Evolutionary conservation across 495 filamentous ascomycete genomes (phyloP).

Genomic region (Extremus antarcticus): DNA sequence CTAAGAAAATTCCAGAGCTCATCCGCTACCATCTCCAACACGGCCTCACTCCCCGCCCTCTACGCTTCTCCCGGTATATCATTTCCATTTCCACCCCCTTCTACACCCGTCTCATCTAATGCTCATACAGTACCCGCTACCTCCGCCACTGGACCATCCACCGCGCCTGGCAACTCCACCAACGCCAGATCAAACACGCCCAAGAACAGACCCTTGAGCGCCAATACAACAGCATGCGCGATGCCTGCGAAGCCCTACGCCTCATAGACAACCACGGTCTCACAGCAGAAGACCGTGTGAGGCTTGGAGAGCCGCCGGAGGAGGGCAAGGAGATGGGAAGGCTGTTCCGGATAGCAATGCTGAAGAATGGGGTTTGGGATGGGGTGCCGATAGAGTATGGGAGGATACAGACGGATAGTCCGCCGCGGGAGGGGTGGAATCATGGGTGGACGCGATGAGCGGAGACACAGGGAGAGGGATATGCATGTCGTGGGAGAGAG

Average conservation of each 20-base stretch:
- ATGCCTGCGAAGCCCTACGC: constrained; percentile 72
- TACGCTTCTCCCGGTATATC: constrained; percentile 61
- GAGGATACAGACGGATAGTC: constrained; percentile 68
- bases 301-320: constrained; percentile 44
- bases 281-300: constrained; percentile 24
- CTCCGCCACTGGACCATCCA: constrained; percentile 99
- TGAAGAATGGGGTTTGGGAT: constrained; percentile 67
- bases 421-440: constrained; percentile 65
- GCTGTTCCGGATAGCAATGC: constrained; percentile 73
- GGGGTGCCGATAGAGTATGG: constrained; percentile 82
- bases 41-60: constrained; percentile 59
- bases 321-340: constrained; percentile 59
- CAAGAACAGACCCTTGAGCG: constrained; percentile 55
- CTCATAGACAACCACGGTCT: constrained; percentile 26
- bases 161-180: constrained; percentile 76
- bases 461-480: neutral
- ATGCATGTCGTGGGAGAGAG: neutral
- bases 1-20: constrained; percentile 42
- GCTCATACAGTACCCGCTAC: constrained; percentile 46
- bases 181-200: constrained; percentile 47
- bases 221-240: constrained; percentile 67
- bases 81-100: neutral
- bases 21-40: constrained; percentile 59
- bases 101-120: neutral
- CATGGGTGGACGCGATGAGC: constrained; percentile 47